Base-by-base conservation (phyloP, 257 asterid genomes). In the Primulina tabacum region DNA sequence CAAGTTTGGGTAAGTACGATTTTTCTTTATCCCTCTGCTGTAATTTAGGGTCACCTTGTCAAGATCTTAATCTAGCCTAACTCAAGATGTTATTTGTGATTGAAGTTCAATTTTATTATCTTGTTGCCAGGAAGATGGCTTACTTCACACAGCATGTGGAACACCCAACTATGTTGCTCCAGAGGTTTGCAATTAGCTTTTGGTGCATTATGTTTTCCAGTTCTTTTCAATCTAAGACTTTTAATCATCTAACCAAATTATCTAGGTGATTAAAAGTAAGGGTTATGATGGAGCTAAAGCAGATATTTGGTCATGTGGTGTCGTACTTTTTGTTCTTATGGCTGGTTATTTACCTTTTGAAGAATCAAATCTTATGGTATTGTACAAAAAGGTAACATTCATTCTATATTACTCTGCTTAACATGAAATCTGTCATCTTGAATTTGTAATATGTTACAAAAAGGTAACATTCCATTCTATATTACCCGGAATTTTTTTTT, bases 131-230 rank as follows among this genome's bases (percentile, higher is more conserved):
- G 95, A 84, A 59, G 92, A 86, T 79, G 95, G 95, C 26, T 76
- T 88, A 71, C 89, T 88, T 60, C 90, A 88, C 69, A 88, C 95
- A 30, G 81, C 95, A 56, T 86, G 95, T 76, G 95, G 95, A 64
- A 88, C 95, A 9, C 95, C 95, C 55, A 88, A 88, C 77, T 88
- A 88, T 75, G 92, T 88, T 20, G 89, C 95, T 78, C 95, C 95
- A 0, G 95, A 88, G 92, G 95, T 88, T 47, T 53, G 59, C 50
- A 62, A 65, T 63, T 56, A 71, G 67, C 60, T 76, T 60, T 60
- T 76, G 10, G 29, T 66, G 21, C 34, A 26, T 63, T 63, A 24
- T 7, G 64, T 12, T 56, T 60, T 38, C 50, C 1, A 38, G 50
- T 38, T 2, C 50, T 38, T 38, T 38, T 38, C 50, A 2, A 38